Base-by-base conservation (phyloP, 2,329 filamentous ascomycete genomes). In the Fusarium sp. region DNA sequence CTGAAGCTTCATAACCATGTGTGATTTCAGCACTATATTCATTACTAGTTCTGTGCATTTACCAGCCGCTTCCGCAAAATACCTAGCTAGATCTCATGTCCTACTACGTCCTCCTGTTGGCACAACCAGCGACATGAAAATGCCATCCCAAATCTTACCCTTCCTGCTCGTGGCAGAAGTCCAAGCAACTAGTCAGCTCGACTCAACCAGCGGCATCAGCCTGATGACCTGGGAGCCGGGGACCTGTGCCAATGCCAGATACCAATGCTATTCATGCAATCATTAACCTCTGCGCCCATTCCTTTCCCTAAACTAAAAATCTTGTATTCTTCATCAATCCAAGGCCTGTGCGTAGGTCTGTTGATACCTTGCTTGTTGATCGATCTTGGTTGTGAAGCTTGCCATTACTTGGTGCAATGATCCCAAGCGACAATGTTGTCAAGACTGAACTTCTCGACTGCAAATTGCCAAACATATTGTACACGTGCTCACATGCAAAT, bases 401-500 rank as follows among this genome's bases (percentile, higher is more conserved):
- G 46, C 43, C 49, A 54, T 42, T 49, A 46, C 31, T 51, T 45
- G 31, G 26, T 24, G 34, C 39, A 43, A 44, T 33, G 17, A 33
- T 33, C 17, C 38, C 36, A 64, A 50, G 48, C 49, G 44, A 43
- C 44, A 26, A 48, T 45, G 50, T 33, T 22, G 20, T 5, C 24
- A 33, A 68, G 48, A 34, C 46, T 44, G 55, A 38, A 39, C 51
- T 52, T 51, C 54, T 51, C 57, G 64, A 63, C 59, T 34, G 55
- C 40, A 46, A 55, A 52, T 63, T 50, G 45, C 64, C 51, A 75
- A 74, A 76, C 74, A 72, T 75, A 75, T 73, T 77, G 72, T 79
- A 81, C 78, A 79, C 75, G 67, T 75, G 74, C 76, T 75, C 77
- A 79, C 77, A 76, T 80, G 79, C 75, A 77, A 78, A 76, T 77